These are phyloP conservation scores for Crucibulum cyathiforme DNA, from an alignment of 1,284 basidiomycete genomes.

Conservation along the genomic window DNA sequence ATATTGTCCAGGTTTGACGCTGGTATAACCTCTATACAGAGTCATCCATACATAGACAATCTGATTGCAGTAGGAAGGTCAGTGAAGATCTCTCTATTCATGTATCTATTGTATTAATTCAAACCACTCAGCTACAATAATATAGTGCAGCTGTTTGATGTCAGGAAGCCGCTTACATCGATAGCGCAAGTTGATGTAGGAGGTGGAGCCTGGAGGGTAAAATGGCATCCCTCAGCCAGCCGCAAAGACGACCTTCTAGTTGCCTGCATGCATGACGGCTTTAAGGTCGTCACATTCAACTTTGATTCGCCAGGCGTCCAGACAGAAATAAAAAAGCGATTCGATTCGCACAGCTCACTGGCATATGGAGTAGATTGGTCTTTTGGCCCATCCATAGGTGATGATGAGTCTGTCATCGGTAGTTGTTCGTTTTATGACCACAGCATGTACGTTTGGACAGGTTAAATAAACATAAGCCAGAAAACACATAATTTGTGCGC, in stretches of 20 bases:
- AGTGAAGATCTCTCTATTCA: conserved; percentile 4
- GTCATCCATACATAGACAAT: conserved; percentile 80
- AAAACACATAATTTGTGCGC: too few relatives aligned
- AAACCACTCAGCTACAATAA: conserved; percentile 79
- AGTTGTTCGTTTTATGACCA: conserved; percentile 99
- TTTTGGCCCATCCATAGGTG: conserved; percentile 38
- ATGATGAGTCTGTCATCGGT: conserved; percentile 65
- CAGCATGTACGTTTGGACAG: conserved; percentile 79
- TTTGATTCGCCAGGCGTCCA: conserved; percentile 23
- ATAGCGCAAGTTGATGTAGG: conserved; percentile 74
- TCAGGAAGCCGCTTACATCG: conserved; percentile 68
- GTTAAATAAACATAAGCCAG: neutral
- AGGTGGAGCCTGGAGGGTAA: conserved; percentile 95
- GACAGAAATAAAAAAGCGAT: conserved; percentile 60
- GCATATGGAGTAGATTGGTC: conserved; percentile 98
- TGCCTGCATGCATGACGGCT: conserved; percentile 98
- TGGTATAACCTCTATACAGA: conserved; percentile 92
- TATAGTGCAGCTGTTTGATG: conserved; percentile 85
- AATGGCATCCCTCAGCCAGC: conserved; percentile 84
- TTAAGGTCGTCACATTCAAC: conserved; percentile 77
- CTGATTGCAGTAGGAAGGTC: conserved; percentile 92
- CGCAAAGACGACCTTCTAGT: conserved; percentile 79
- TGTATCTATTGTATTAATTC: conserved; percentile 3
- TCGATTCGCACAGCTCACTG: conserved; percentile 82
- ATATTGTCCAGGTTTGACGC: conserved; percentile 78